A percentile compares a stretch with the other conserved stretches of the same genome.
phyloP scores from a whole-genome alignment of 768 basidiomycete species.

The Naganishia friedmannii region DNA sequence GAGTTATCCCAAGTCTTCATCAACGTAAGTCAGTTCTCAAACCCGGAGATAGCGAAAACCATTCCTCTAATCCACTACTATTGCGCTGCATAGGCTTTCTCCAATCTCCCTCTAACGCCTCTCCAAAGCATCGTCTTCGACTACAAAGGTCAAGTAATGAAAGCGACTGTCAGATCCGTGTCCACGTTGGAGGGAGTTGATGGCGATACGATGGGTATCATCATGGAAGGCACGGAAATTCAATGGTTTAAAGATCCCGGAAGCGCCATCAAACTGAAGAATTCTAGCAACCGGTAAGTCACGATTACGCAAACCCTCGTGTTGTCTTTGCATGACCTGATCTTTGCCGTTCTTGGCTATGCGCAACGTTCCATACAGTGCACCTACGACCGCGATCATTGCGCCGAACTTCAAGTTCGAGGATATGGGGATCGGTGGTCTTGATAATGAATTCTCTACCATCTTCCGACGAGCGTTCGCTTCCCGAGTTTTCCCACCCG shows the following conservation, averaged over 20 bases:
- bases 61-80: background rate
- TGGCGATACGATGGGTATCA: conserved; percentile 61
- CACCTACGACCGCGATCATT: conserved; percentile 89
- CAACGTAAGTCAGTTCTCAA: conserved; percentile 39
- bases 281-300: conserved; percentile 78
- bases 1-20: conserved; percentile 75
- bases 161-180: conserved; percentile 67
- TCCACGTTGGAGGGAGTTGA: conserved; percentile 57
- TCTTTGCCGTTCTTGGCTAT: background rate
- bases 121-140: conserved; percentile 78
- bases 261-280: conserved; percentile 82
- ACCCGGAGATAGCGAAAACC: too few relatives aligned
- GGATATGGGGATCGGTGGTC: conserved; percentile 98
- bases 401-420: conserved; percentile 99
- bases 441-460: conserved; percentile 88
- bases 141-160: conserved; percentile 79
- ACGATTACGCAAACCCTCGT: too few relatives aligned
- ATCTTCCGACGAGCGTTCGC: conserved; percentile 99
- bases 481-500: conserved; percentile 96
- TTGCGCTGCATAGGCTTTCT: conserved; percentile 60
- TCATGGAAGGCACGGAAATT: conserved; percentile 90
- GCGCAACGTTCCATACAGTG: conserved; percentile 56
- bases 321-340: background rate
- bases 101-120: conserved; percentile 65
- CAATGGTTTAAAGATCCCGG: conserved; percentile 78